Percentiles rank a stretch among this genome's conserved stretches.
Evolutionary conservation across 345 rosid genomes (phyloP).

Genomic region (Brassica cretica): DNA sequence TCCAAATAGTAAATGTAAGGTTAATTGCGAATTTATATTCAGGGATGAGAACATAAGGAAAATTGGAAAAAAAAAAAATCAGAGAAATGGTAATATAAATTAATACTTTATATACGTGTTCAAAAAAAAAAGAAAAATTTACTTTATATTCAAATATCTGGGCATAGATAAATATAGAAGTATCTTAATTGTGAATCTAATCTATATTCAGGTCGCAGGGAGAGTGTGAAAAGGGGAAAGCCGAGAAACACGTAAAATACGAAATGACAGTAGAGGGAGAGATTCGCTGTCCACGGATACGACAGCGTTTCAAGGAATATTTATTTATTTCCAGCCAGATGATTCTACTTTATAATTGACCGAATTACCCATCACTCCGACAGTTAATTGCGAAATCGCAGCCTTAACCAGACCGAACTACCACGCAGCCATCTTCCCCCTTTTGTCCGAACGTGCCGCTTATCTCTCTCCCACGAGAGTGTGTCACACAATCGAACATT

Average conservation of each 20-base stretch:
- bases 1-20: fast-evolving
- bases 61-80: neutral
- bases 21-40: neutral
- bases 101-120: no score
- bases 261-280: constrained; percentile 23
- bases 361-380: constrained; percentile 12
- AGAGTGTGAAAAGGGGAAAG: neutral
- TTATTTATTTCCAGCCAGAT: neutral
- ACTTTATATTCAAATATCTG: no score
- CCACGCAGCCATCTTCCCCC: constrained; percentile 34
- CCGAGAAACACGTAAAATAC: constrained; percentile 24
- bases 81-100: neutral
- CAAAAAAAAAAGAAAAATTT: no score
- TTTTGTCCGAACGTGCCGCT: constrained; percentile 36
- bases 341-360: constrained; percentile 7
- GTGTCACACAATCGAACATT: neutral
- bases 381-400: constrained; percentile 24
- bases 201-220: no score
- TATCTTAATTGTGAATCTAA: constrained; percentile 10
- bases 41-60: neutral
- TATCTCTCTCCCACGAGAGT: neutral
- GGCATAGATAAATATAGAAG: neutral
- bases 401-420: constrained; percentile 27
- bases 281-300: constrained; percentile 37
- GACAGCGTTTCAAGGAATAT: constrained; percentile 33